Percentiles rank a stretch among this genome's conserved stretches.
Conservation (phyloP, 225 moss, liverwort and hornwort species). For the Marchantia polymorpha region DNA sequence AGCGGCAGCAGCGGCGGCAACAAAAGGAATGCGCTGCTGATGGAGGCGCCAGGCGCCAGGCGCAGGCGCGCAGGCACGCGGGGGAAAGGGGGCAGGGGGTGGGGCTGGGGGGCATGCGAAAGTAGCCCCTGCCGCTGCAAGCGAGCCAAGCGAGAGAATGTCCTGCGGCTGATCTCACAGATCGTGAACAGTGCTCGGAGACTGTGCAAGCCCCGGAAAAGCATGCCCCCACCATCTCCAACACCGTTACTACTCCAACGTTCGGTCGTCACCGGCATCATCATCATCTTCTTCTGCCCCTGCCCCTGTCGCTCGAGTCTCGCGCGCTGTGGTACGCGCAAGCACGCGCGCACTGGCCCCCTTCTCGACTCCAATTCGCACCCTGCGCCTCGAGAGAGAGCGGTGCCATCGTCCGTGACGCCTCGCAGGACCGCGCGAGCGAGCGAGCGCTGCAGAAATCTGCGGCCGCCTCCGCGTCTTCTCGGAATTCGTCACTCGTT, state of each 20-base stretch:
- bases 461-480: too few relatives aligned
- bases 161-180: conserved; percentile 3
- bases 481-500: neutral
- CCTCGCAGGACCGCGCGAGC: neutral
- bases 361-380: neutral
- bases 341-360: neutral
- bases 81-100: too few relatives aligned
- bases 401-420: neutral
- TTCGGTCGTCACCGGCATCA: neutral
- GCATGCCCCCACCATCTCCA: neutral
- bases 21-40: conserved; percentile 9
- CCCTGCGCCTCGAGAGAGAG: neutral
- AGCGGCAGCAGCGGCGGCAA: neutral
- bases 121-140: neutral
- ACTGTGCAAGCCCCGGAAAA: neutral
- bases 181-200: conserved; percentile 2
- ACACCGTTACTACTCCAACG: neutral
- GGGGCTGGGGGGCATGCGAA: neutral
- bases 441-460: too few relatives aligned
- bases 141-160: neutral
- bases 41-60: neutral
- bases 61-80: neutral
- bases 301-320: neutral
- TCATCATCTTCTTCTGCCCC: neutral
- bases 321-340: neutral